Evolutionary conservation across 805 yeast genomes (phyloP).

Genomic region (Candida piceae): DNA sequence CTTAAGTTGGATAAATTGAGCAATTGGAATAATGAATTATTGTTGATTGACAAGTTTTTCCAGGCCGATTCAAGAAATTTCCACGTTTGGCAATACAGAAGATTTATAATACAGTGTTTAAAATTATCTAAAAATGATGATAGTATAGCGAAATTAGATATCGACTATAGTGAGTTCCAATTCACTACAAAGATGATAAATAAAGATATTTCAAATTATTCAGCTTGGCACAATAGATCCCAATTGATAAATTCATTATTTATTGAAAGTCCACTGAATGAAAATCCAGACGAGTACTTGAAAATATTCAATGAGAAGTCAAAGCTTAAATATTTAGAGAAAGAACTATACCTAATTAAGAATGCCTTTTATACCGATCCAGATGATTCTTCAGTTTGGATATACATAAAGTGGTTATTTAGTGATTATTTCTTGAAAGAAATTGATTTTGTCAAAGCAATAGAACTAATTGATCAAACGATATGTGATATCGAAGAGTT

Average conservation of each 20-base stretch:
- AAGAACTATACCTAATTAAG: constrained; percentile 65
- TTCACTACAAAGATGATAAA: constrained; percentile 78
- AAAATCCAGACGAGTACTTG: constrained; percentile 11
- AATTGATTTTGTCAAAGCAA: constrained; percentile 22
- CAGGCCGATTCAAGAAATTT: constrained; percentile 76
- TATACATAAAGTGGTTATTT: constrained; percentile 77
- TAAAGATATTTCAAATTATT: constrained; percentile 81
- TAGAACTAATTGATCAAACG: constrained; percentile 40
- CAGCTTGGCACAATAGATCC: constrained; percentile 93
- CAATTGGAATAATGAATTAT: constrained; percentile 69
- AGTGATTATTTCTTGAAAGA: constrained; percentile 37
- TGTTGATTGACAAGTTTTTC: constrained; percentile 62
- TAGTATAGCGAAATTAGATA: constrained; percentile 7
- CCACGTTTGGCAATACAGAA: constrained; percentile 94
- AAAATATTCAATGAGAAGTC: constrained; percentile 12
- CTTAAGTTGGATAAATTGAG: constrained; percentile 44
- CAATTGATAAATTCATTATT: constrained; percentile 57
- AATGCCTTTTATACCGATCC: constrained; percentile 91
- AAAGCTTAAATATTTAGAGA: constrained; percentile 32
- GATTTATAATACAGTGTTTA: constrained; percentile 52
- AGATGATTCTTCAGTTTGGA: constrained; percentile 91
- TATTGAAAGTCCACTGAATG: constrained; percentile 15
- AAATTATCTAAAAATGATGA: constrained; percentile 8
- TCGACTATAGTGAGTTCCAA: constrained; percentile 52
- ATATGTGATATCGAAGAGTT: constrained; percentile 51